Percentiles rank a stretch among this genome's conserved stretches.
These are phyloP conservation scores for Zymoseptoria tritici DNA, from an alignment of 2,329 filamentous ascomycete species.

Conservation along the genomic window DNA sequence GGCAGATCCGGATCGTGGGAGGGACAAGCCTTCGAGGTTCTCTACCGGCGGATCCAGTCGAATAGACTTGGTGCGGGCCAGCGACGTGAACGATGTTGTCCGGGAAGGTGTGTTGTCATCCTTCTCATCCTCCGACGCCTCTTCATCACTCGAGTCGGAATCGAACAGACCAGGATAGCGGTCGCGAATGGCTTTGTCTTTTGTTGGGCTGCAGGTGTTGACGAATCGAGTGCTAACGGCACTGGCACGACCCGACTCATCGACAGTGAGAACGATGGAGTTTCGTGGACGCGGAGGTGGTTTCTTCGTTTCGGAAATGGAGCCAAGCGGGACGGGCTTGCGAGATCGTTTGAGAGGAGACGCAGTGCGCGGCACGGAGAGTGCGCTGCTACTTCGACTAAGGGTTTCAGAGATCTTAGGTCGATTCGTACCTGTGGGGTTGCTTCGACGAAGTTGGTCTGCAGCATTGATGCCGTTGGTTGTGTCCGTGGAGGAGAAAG, in stretches of 20 bases:
- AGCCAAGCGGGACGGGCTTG: conserved; percentile 31
- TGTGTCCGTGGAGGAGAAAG: conserved; percentile 31
- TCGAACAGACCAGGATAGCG: conserved; percentile 42
- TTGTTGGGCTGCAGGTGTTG: conserved; percentile 26
- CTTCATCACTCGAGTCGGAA: conserved; percentile 27
- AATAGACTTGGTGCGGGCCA: conserved; percentile 24
- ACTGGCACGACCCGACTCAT: conserved; percentile 41
- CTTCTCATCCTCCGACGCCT: conserved; percentile 23
- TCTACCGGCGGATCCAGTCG: conserved; percentile 30
- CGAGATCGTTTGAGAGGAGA: conserved; percentile 43
- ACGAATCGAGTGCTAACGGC: conserved; percentile 28
- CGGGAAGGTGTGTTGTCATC: conserved; percentile 20
- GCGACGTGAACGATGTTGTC: conserved; percentile 24
- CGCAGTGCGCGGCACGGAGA: conserved; percentile 35
- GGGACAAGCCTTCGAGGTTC: conserved; percentile 27
- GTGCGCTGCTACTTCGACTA: conserved; percentile 22
- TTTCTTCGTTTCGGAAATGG: conserved; percentile 40
- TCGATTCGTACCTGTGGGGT: conserved; percentile 35
- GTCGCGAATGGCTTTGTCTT: conserved; percentile 24
- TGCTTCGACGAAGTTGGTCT: conserved; percentile 36
- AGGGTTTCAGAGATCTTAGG: conserved; percentile 19
- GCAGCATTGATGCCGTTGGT: conserved; percentile 15
- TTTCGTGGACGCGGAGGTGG: conserved; percentile 28
- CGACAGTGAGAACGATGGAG: conserved; percentile 39
- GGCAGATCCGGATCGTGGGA: conserved; percentile 27